Percentiles rank a stretch among this genome's conserved stretches.
phyloP scores from a whole-genome alignment of 106 monocot species.

The Narthecium ossifragum region DNA sequence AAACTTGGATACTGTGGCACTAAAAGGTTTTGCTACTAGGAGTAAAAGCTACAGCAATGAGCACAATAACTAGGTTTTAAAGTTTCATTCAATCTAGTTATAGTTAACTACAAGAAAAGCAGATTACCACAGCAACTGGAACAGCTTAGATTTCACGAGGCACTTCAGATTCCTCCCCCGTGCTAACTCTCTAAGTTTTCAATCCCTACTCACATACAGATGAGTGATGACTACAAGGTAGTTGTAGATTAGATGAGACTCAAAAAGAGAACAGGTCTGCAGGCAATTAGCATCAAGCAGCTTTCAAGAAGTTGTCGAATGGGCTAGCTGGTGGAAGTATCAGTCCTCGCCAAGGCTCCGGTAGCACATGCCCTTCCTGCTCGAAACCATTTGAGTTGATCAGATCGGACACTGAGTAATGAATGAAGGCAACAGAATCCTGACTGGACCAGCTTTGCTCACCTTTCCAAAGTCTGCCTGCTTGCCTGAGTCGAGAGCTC shows the following conservation, averaged over 20 bases:
- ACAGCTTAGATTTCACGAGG: too few species aligned
- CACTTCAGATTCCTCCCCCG: too few species aligned
- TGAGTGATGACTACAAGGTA: too few species aligned
- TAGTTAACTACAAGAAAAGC: too few species aligned
- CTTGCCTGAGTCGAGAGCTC: conserved; percentile 4
- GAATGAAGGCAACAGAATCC: background rate
- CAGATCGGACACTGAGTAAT: background rate
- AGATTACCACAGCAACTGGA: too few species aligned
- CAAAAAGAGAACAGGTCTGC: background rate
- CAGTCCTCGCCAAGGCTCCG: conserved; percentile 39
- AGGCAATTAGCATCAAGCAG: conserved; percentile 38
- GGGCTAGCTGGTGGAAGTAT: conserved; percentile 91
- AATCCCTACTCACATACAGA: too few species aligned
- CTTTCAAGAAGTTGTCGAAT: conserved; percentile 95
- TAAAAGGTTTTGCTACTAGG: too few species aligned
- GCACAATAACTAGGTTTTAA: too few species aligned
- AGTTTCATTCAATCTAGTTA: too few species aligned
- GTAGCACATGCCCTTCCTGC: conserved; percentile 7
- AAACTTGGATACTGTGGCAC: too few species aligned
- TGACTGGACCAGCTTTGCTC: conserved; percentile 6
- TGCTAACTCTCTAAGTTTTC: too few species aligned
- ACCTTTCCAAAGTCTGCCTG: conserved; percentile 29
- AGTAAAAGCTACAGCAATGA: too few species aligned
- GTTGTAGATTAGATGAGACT: background rate
- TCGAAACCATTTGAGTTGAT: conserved; percentile 1